Evolutionary conservation across 495 filamentous ascomycete genomes (phyloP).

Genomic region (Darksidea phi): DNA sequence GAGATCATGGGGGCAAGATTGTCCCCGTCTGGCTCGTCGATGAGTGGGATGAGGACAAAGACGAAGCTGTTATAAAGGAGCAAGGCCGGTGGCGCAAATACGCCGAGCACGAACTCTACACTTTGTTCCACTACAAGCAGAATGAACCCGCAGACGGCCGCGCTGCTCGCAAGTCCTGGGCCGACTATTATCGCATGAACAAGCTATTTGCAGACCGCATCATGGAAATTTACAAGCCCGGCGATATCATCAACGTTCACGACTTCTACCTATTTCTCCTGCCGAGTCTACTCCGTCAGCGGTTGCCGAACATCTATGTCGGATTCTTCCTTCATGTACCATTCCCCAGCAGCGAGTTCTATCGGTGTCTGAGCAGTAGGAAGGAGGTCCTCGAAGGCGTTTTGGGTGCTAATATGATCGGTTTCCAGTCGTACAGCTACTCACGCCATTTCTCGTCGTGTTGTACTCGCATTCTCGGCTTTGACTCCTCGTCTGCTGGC

Average conservation of each 20-base stretch:
- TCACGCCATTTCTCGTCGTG: slow-evolving; percentile 89
- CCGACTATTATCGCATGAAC: slow-evolving; percentile 85
- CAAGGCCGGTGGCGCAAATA: slow-evolving; percentile 82
- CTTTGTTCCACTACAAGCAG: slow-evolving; percentile 89
- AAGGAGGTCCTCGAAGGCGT: slow-evolving; percentile 87
- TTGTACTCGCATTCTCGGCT: slow-evolving; percentile 82
- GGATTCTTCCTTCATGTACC: slow-evolving; percentile 90
- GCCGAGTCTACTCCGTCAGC: slow-evolving; percentile 78
- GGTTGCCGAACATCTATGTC: slow-evolving; percentile 78
- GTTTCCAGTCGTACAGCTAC: slow-evolving; percentile 91
- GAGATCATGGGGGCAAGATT: slow-evolving; percentile 67
- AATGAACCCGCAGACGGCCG: slow-evolving; percentile 83
- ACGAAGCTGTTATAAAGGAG: slow-evolving; percentile 67
- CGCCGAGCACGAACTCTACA: slow-evolving; percentile 85
- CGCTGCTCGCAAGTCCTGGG: slow-evolving; percentile 77
- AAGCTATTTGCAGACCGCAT: slow-evolving; percentile 84
- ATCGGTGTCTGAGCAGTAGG: slow-evolving; percentile 77
- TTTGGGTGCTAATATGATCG: slow-evolving; percentile 83
- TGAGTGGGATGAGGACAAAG: slow-evolving; percentile 60
- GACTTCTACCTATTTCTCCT: slow-evolving; percentile 89
- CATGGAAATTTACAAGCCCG: slow-evolving; percentile 77
- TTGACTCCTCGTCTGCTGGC: slow-evolving; percentile 74
- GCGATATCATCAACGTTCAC: slow-evolving; percentile 86
- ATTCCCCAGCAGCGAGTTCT: slow-evolving; percentile 91
- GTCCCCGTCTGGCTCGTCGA: slow-evolving; percentile 84